phyloP scores from a whole-genome alignment of 1,284 basidiomycete species.

The Flammula alnicola region DNA sequence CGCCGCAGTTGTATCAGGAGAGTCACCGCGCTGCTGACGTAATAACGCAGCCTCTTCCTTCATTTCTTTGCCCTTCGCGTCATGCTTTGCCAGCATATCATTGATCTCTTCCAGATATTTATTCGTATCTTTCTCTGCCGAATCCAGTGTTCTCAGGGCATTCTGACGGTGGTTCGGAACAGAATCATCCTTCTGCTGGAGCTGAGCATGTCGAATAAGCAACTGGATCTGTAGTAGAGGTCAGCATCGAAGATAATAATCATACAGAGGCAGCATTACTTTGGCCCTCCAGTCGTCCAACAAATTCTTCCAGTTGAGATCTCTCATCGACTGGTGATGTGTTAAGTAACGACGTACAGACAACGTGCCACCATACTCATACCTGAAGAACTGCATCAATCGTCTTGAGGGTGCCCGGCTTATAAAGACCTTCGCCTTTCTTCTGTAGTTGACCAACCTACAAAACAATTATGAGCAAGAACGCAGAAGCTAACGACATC shows the following conservation, averaged over 20 bases:
- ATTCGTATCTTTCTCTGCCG: conserved; percentile 59
- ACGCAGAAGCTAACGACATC: not conserved
- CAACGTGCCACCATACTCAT: conserved; percentile 6
- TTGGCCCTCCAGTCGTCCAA: conserved; percentile 69
- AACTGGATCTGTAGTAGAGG: conserved; percentile 49
- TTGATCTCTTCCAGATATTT: conserved; percentile 59
- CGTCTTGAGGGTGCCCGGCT: conserved; percentile 63
- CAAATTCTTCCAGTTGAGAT: conserved; percentile 68
- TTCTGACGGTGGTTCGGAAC: conserved; percentile 53
- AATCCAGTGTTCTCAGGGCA: conserved; percentile 55
- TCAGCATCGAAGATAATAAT: not conserved
- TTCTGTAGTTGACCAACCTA: conserved; percentile 70
- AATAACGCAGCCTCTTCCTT: conserved; percentile 45
- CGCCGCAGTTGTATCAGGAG: no score
- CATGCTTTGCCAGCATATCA: conserved; percentile 51
- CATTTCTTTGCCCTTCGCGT: conserved; percentile 50
- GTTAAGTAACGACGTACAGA: not conserved
- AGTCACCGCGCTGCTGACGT: conserved; percentile 23
- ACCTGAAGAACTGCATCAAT: conserved; percentile 77
- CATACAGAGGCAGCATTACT: conserved; percentile 35
- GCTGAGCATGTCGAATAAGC: conserved; percentile 59
- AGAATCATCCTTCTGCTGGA: conserved; percentile 54
- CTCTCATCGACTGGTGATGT: conserved; percentile 58
- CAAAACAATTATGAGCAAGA: not conserved
- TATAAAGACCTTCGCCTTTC: conserved; percentile 55